Evolutionary conservation across 2,329 filamentous ascomycete genomes (phyloP).

Genomic region (Ophiostoma ips): DNA sequence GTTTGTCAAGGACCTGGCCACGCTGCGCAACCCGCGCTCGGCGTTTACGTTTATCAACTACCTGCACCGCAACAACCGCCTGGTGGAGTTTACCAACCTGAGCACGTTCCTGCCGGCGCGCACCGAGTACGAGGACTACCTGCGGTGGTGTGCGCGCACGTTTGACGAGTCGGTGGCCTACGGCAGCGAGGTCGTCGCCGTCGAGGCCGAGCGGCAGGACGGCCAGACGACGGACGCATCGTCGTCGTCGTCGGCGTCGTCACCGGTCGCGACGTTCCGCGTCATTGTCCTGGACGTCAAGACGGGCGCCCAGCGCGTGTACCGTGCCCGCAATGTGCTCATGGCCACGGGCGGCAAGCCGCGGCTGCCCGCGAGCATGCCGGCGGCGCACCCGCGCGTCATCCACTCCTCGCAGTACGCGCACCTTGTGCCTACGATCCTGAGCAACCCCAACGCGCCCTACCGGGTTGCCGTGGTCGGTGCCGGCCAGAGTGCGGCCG

Average conservation of each 20-base stretch:
- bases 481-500: constrained; percentile 81
- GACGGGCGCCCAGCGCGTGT: constrained; percentile 38
- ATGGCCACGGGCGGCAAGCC: constrained; percentile 47
- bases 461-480: constrained; percentile 77
- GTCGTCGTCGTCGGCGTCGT: constrained; percentile 53
- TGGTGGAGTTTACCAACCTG: constrained; percentile 84
- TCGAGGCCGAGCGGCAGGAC: constrained; percentile 41
- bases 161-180: constrained; percentile 66
- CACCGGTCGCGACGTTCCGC: constrained; percentile 47
- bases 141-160: constrained; percentile 76
- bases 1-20: constrained; percentile 92
- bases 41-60: constrained; percentile 96
- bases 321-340: constrained; percentile 51
- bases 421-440: constrained; percentile 44
- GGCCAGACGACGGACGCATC: background rate
- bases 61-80: constrained; percentile 63
- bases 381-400: constrained; percentile 55
- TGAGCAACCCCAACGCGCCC: constrained; percentile 38
- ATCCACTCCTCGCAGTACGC: constrained; percentile 85
- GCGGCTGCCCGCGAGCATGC: constrained; percentile 56
- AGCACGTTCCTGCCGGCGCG: constrained; percentile 77
- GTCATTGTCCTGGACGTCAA: constrained; percentile 50
- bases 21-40: constrained; percentile 72
- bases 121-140: constrained; percentile 87
- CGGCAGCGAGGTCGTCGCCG: constrained; percentile 58